Base-by-base conservation (phyloP, 2,329 filamentous ascomycete species). In the Waltergamsia citrina region DNA sequence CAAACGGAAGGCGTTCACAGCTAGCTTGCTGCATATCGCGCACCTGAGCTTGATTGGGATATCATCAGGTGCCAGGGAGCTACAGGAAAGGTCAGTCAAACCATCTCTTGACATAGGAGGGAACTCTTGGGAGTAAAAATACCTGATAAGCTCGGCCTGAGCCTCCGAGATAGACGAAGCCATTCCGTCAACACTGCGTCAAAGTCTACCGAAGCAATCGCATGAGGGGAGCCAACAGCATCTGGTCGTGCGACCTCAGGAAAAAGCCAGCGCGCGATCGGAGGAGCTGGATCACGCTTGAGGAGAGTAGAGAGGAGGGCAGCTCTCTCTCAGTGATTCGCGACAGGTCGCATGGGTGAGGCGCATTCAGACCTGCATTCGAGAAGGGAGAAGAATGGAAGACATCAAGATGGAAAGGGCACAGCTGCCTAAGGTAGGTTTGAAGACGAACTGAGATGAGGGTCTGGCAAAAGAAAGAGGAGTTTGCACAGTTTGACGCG, bases 41-140 rank as follows among this genome's bases (percentile, higher is more conserved):
- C 92, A 98, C 60, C 88, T 83, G 43, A 98, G 73, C 68, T 94
- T 95, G 50, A 88, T 86, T n/a, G 92, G 92, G 38, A 95, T 87
- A 41, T 92, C 85, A 48, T 90, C 85, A 43, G 82, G 75, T 15
- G 76, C 66, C 39, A 94, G 69, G 32, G 83, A 81, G 56, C 86
- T 93, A 51, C 2, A 25, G 18, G 7, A 17, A 28, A 9, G 14
- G 4, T 16, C 19, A 19, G 34, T 32, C 22, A 32, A 18, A 10
- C 8, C 8, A 15, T 31, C 17, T 18, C 4, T 6, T n/a, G 16
- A 31, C n/a, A n/a, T n/a, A n/a, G n/a, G n/a, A n/a, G n/a, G n/a
- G n/a, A n/a, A n/a, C n/a, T n/a, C n/a, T n/a, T n/a, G 29, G 11
- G 16, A 7, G 10, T n/a, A 32, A 22, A 42, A 60, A 33, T 53